Percentiles rank a stretch among this genome's conserved stretches.
Evolutionary conservation across 306 rosid genomes (phyloP).

Genomic region (Coriaria nepalensis): DNA sequence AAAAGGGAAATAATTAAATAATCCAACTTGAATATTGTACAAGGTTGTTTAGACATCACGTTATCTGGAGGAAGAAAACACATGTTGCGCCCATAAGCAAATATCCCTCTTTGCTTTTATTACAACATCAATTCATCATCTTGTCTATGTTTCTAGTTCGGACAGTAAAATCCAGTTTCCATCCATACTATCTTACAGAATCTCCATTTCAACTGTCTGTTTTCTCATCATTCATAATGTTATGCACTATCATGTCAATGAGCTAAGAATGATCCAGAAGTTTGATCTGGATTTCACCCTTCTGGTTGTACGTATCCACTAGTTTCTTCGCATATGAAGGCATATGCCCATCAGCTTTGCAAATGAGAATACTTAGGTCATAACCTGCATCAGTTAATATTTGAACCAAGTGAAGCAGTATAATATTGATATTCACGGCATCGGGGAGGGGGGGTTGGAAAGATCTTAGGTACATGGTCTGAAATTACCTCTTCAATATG

Average conservation of each 20-base stretch:
- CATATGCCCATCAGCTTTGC: conserved; percentile 83
- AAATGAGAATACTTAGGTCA: conserved; percentile 14
- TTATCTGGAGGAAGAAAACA: no score
- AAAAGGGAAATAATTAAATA: no score
- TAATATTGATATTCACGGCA: no score
- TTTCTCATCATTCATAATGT: no score
- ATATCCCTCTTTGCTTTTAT: no score
- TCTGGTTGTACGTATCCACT: conserved; percentile 73
- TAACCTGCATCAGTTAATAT: conserved; percentile 51
- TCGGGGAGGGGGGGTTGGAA: no score
- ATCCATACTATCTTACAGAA: not conserved
- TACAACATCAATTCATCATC: not conserved
- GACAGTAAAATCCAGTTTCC: no score
- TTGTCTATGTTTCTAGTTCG: not conserved
- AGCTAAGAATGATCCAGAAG: no score
- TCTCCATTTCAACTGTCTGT: not conserved
- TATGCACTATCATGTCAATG: no score
- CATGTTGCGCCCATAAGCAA: no score
- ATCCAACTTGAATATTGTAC: no score
- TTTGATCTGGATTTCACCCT: conserved; percentile 52
- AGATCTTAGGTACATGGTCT: not conserved
- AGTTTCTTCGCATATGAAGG: conserved; percentile 81
- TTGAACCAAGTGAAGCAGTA: conserved; percentile 24
- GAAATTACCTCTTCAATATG: conserved; percentile 82
- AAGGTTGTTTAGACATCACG: no score